These are phyloP conservation scores for Dalbergia cochinchinensis DNA, from an alignment of 306 rosid species.

Conservation along the genomic window DNA sequence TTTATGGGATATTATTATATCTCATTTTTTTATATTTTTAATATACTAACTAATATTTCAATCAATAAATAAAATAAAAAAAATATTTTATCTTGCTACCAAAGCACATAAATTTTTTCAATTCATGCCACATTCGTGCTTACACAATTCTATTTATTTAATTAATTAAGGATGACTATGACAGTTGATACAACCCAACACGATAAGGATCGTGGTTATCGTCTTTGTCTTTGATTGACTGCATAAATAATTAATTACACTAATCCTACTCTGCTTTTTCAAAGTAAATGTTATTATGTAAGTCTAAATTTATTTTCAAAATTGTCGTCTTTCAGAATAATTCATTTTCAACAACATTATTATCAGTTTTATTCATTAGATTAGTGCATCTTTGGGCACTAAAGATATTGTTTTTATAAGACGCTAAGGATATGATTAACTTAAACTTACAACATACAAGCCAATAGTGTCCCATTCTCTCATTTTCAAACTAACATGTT, in stretches of 20 bases:
- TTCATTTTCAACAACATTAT: constrained; percentile 34
- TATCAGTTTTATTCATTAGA: constrained; percentile 34
- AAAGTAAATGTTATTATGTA: neutral
- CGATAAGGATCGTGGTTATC: constrained; percentile 2
- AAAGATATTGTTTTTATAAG: no score
- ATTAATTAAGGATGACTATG: constrained; percentile 1
- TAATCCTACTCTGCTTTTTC: neutral
- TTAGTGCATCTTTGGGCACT: constrained; percentile 46
- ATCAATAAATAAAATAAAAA: no score
- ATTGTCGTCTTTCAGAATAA: constrained; percentile 48
- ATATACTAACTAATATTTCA: no score
- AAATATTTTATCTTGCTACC: no score
- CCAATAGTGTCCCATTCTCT: constrained; percentile 51
- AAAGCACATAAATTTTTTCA: no score
- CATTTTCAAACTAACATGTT: constrained; percentile 40
- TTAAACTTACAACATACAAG: neutral
- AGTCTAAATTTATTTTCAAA: constrained; percentile 39
- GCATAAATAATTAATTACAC: constrained; percentile 47
- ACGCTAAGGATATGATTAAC: no score
- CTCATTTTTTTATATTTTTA: no score
- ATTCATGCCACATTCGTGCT: neutral
- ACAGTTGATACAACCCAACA: constrained; percentile 26
- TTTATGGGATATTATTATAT: no score
- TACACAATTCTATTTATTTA: neutral
- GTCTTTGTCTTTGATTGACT: constrained; percentile 18